Evolutionary conservation across 2,329 filamentous ascomycete genomes (phyloP).

Genomic region (Zelopaecilomyces penicillatus): DNA sequence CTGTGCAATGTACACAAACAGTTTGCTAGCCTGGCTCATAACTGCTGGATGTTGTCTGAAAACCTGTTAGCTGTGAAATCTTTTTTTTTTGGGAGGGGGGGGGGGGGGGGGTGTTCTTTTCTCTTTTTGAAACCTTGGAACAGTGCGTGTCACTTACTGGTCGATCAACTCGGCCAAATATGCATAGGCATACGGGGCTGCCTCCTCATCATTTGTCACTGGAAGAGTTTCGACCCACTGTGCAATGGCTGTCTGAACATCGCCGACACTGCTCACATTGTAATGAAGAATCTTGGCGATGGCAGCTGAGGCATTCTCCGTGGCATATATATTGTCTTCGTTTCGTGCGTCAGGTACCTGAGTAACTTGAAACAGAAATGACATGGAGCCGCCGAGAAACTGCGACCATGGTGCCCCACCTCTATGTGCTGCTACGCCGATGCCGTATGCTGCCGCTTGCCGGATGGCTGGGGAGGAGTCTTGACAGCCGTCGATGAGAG

Average conservation of each 20-base stretch:
- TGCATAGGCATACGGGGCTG: slow-evolving; percentile 88
- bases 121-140: not conserved
- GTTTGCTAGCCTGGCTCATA: slow-evolving; percentile 65
- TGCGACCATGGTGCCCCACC: slow-evolving; percentile 81
- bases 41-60: slow-evolving; percentile 77
- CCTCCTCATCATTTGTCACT: slow-evolving; percentile 91
- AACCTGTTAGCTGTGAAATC: slow-evolving; percentile 17
- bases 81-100: not conserved
- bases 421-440: slow-evolving; percentile 89
- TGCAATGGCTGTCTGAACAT: slow-evolving; percentile 66
- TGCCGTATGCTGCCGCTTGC: slow-evolving; percentile 91
- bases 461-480: slow-evolving; percentile 84
- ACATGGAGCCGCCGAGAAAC: slow-evolving; percentile 73
- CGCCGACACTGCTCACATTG: slow-evolving; percentile 68
- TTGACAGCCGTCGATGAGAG: slow-evolving; percentile 76
- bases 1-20: slow-evolving; percentile 78
- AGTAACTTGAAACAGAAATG: slow-evolving; percentile 76
- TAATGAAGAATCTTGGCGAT: slow-evolving; percentile 96
- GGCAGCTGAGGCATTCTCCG: slow-evolving; percentile 92
- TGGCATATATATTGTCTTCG: slow-evolving; percentile 93
- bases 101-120: not conserved
- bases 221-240: slow-evolving; percentile 89
- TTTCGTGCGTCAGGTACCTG: slow-evolving; percentile 72
- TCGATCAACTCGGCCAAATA: slow-evolving; percentile 89
- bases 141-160: slow-evolving; percentile 57